Percentiles rank a stretch among this genome's conserved stretches.
Conservation (phyloP, 208 protist species). For the Trypanosoma melophagium region DNA sequence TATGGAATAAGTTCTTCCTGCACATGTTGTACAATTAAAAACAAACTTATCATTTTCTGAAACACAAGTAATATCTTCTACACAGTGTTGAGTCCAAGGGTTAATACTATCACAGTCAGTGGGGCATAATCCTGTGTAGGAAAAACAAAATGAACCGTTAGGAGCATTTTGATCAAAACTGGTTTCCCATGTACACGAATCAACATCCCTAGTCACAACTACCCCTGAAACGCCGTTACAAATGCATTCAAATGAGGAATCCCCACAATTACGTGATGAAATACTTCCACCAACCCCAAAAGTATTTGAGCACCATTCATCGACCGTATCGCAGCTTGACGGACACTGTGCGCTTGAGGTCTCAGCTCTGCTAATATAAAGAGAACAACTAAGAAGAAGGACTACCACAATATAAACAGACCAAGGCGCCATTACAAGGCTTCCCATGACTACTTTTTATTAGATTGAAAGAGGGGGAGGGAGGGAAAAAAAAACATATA, state of each 20-base stretch:
- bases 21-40: conserved; percentile 62
- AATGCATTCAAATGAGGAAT: conserved; percentile 33
- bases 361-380: neutral
- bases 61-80: conserved; percentile 20
- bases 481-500: too few species aligned
- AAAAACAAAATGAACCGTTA: conserved; percentile 51
- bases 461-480: too few species aligned
- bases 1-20: conserved; percentile 53
- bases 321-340: conserved; percentile 5
- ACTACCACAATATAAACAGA: conserved; percentile 9
- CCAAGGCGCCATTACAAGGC: neutral
- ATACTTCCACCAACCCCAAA: conserved; percentile 42
- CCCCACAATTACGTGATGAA: conserved; percentile 24
- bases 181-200: conserved; percentile 47
- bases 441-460: too few species aligned
- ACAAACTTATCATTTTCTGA: neutral
- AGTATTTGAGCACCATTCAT: conserved; percentile 35
- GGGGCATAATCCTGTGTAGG: conserved; percentile 54
- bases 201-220: conserved; percentile 1
- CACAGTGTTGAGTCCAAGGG: conserved; percentile 28
- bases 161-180: conserved; percentile 39
- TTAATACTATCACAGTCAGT: conserved; percentile 32
- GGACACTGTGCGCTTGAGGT: conserved; percentile 9
- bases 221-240: conserved; percentile 41
- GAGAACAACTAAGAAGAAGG: neutral